A percentile compares a stretch with the other conserved stretches of the same genome.
Evolutionary conservation across 2,329 filamentous ascomycete genomes (phyloP).

Genomic region (Fusarium sp.): DNA sequence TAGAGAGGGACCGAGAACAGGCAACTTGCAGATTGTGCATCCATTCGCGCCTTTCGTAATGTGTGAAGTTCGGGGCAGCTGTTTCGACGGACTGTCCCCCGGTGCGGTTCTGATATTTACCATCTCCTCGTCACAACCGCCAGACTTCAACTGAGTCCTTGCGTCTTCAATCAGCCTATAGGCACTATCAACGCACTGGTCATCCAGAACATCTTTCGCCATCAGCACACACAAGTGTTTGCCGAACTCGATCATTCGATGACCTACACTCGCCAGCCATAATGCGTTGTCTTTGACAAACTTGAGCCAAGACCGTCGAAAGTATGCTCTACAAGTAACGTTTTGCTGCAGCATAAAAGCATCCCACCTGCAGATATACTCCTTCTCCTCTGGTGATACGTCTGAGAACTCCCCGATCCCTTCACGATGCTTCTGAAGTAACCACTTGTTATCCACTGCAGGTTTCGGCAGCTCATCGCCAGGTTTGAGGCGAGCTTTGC

Average conservation of each 20-base stretch:
- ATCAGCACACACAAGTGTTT: conserved; percentile 65
- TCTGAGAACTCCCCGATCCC: conserved; percentile 68
- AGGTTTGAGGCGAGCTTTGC: conserved; percentile 62
- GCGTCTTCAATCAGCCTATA: conserved; percentile 57
- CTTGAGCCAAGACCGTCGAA: conserved; percentile 62
- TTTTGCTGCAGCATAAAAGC: conserved; percentile 63
- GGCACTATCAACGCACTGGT: conserved; percentile 57
- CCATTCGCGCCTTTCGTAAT: conserved; percentile 58
- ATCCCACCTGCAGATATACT: conserved; percentile 70
- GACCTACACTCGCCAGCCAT: conserved; percentile 63
- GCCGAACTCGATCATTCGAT: conserved; percentile 64
- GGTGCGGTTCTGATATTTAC: conserved; percentile 16
- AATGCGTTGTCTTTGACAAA: conserved; percentile 62
- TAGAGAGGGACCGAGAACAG: conserved; percentile 59
- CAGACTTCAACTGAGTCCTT: conserved; percentile 45
- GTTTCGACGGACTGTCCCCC: conserved; percentile 36
- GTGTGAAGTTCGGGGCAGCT: conserved; percentile 50
- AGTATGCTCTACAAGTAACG: conserved; percentile 63
- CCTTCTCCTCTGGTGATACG: conserved; percentile 64
- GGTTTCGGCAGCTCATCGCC: conserved; percentile 60
- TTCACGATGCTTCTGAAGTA: conserved; percentile 69
- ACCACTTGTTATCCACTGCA: conserved; percentile 62
- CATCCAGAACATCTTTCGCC: conserved; percentile 59
- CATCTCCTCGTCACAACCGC: conserved; percentile 6
- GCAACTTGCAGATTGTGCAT: conserved; percentile 60